Evolutionary conservation across 768 basidiomycete species (phyloP).

Genomic region (Boletus subparvulus): DNA sequence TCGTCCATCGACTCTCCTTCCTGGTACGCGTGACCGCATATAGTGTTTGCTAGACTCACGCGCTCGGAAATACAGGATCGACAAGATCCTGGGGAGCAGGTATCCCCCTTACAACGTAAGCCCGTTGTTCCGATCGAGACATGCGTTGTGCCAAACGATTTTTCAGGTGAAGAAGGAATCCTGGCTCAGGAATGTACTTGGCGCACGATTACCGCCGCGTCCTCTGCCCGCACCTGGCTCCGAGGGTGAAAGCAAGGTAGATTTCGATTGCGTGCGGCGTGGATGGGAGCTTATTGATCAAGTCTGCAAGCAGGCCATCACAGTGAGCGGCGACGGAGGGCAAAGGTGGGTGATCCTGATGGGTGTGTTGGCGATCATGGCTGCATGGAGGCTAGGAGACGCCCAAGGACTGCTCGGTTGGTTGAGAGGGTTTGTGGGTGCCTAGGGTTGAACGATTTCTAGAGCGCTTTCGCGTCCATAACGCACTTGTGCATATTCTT

Average conservation of each 20-base stretch:
- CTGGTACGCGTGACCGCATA: constrained; percentile 23
- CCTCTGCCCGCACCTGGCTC: constrained; percentile 4
- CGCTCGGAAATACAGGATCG: constrained; percentile 15
- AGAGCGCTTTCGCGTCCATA: background rate
- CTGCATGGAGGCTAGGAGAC: constrained; percentile 2
- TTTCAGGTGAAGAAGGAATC: constrained; percentile 27
- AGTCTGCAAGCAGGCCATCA: constrained; percentile 5
- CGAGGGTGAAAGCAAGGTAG: constrained; percentile 17
- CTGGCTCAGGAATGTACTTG: constrained; percentile 17
- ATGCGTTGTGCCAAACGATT: background rate
- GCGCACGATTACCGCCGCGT: constrained; percentile 24
- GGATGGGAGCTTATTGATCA: constrained; percentile 13
- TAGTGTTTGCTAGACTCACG: background rate
- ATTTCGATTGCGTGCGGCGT: background rate
- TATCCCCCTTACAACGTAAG: constrained; percentile 32
- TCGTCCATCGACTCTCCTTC: constrained; percentile 47
- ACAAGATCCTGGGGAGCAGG: constrained; percentile 26
- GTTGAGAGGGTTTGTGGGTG: constrained; percentile 18
- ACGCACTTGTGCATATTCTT: no score
- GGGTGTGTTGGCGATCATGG: constrained; percentile 3
- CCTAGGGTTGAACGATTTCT: background rate
- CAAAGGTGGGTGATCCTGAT: constrained; percentile 8
- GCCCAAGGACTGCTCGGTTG: background rate
- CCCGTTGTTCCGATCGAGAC: background rate
- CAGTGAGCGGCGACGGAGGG: background rate